These are phyloP conservation scores for Phialemoniopsis sp. DNA, from an alignment of 2,329 filamentous ascomycete species.

Conservation along the genomic window DNA sequence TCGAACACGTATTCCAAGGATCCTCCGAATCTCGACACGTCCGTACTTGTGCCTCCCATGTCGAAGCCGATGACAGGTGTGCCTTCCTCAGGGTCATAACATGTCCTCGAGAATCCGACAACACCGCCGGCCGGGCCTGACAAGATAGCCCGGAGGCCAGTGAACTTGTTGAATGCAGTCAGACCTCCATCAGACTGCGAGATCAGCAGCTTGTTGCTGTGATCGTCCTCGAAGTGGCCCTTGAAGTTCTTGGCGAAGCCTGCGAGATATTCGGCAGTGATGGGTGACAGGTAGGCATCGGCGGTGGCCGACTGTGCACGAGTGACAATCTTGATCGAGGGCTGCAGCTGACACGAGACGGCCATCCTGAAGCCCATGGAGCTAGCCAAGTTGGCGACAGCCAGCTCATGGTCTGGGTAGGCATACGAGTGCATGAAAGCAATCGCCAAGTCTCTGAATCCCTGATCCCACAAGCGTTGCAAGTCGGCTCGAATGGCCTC, in stretches of 20 bases:
- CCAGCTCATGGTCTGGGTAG: conserved; percentile 12
- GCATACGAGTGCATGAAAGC: conserved; percentile 11
- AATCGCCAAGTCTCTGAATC: conserved; percentile 42
- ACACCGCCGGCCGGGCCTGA: conserved; percentile 69
- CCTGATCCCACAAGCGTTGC: conserved; percentile 55
- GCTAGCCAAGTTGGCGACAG: conserved; percentile 6
- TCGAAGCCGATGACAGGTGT: conserved; percentile 68
- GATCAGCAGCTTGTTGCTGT: conserved; percentile 63
- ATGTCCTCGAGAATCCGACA: conserved; percentile 68
- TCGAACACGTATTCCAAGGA: conserved; percentile 67
- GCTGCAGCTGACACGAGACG: conserved; percentile 64
- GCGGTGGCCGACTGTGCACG: conserved; percentile 20
- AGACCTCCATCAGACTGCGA: conserved; percentile 61
- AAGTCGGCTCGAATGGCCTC: conserved; percentile 49
- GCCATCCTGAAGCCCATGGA: conserved; percentile 51
- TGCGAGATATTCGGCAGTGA: conserved; percentile 14
- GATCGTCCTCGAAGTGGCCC: conserved; percentile 53
- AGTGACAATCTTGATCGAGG: conserved; percentile 71
- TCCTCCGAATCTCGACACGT: conserved; percentile 61
- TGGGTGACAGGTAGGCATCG: conserved; percentile 4
- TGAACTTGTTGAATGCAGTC: conserved; percentile 11
- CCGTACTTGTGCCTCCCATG: conserved; percentile 53
- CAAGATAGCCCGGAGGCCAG: conserved; percentile 51
- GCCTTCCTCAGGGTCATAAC: conserved; percentile 58
- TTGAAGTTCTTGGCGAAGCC: conserved; percentile 43